Evolutionary conservation across 192 early-diverging fungal species (phyloP).

Genomic region (Podila clonocystis): DNA sequence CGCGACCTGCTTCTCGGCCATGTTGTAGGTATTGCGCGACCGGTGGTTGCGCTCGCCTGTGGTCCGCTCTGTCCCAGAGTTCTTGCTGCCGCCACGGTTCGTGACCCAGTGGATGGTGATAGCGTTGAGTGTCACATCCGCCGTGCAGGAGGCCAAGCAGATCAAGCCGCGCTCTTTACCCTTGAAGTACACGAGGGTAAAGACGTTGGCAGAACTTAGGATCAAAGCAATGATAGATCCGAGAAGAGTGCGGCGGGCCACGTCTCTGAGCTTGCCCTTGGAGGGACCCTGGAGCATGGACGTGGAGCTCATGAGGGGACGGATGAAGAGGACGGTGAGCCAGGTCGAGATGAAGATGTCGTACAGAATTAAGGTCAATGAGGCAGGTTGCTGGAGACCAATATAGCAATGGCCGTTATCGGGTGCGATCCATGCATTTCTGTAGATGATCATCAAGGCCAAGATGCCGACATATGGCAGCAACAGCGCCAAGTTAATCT

Average conservation of each 20-base stretch:
- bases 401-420: background rate
- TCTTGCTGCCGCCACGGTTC: background rate
- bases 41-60: constrained; percentile 8
- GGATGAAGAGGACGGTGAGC: constrained; percentile 2
- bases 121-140: constrained; percentile 50
- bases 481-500: background rate
- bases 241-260: constrained; percentile 39
- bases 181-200: constrained; percentile 18
- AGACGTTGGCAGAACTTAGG: constrained; percentile 43
- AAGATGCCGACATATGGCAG: background rate
- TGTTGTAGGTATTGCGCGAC: background rate
- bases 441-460: background rate
- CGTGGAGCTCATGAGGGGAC: background rate
- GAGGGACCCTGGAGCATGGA: background rate
- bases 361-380: background rate
- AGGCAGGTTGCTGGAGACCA: background rate
- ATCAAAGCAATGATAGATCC: constrained; percentile 39
- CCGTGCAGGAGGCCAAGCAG: constrained; percentile 45
- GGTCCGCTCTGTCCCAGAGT: constrained; percentile 5
- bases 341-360: constrained; percentile 2
- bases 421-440: background rate
- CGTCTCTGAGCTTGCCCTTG: background rate
- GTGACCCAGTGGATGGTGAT: constrained; percentile 50
- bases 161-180: constrained; percentile 46
- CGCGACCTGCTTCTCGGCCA: constrained; percentile 33